Evolutionary conservation across 805 yeast genomes (phyloP).

Genomic region (Kodamaea neixiangensis): DNA sequence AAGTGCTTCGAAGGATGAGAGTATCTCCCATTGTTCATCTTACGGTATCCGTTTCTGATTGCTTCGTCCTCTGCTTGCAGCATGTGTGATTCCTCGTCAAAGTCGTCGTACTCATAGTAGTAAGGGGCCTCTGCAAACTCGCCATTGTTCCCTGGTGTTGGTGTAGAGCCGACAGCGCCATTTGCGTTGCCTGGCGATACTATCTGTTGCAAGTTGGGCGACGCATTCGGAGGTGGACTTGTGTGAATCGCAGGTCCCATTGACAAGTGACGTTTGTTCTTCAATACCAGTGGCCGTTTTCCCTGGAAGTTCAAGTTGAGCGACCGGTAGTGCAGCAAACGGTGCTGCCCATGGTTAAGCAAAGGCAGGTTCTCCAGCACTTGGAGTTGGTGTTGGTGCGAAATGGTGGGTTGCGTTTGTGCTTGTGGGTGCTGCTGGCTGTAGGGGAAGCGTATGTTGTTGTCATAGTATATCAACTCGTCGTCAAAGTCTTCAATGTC

Average conservation of each 20-base stretch:
- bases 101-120: constrained; percentile 43
- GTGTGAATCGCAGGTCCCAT: constrained; percentile 30
- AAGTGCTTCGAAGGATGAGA: constrained; percentile 25
- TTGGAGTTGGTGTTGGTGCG: background rate
- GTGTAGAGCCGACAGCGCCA: background rate
- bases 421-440: constrained; percentile 15
- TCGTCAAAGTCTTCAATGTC: constrained; percentile 58
- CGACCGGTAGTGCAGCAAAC: constrained; percentile 44
- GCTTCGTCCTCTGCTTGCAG: constrained; percentile 2
- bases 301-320: constrained; percentile 36
- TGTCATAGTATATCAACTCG: constrained; percentile 49
- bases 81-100: constrained; percentile 27
- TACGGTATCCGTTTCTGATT: constrained; percentile 12
- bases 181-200: background rate
- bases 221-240: constrained; percentile 9
- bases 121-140: constrained; percentile 11
- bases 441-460: constrained; percentile 41
- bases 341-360: constrained; percentile 21
- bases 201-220: background rate
- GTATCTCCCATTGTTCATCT: constrained; percentile 14
- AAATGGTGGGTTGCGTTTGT: constrained; percentile 13
- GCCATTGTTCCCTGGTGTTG: background rate
- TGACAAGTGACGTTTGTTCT: constrained; percentile 38
- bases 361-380: constrained; percentile 32
- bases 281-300: constrained; percentile 22